Percentiles rank a stretch among this genome's conserved stretches.
phyloP scores from a whole-genome alignment of 129 eudicot species.

The carrot (Daucus carota) region DH1_v3.0 NC_030386.2:23477501-23478000 shows the following conservation, averaged over 20 bases:
- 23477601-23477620: conserved; percentile 35
- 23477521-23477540: conserved; percentile 63
- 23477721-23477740: conserved; percentile 49
- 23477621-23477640: conserved; percentile 34
- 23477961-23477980: neutral
- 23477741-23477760: conserved; percentile 56
- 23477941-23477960: neutral
- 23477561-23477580: conserved; percentile 50
- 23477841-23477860: conserved; percentile 31
- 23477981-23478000: neutral
- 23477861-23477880: conserved; percentile 41
- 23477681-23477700: conserved; percentile 30
- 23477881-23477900: conserved; percentile 53
- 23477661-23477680: conserved; percentile 38
- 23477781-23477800: conserved; percentile 39
- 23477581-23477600: conserved; percentile 40
- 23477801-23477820: conserved; percentile 48
- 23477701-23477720: conserved; percentile 29
- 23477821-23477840: conserved; percentile 38
- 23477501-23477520: conserved; percentile 39
- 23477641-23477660: conserved; percentile 29
- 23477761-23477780: conserved; percentile 26
- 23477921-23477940: conserved; percentile 43
- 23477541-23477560: conserved; percentile 50
- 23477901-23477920: conserved; percentile 50